Conservation (phyloP, 495 filamentous ascomycete genomes). For the Penicillium bialowiezense region DNA sequence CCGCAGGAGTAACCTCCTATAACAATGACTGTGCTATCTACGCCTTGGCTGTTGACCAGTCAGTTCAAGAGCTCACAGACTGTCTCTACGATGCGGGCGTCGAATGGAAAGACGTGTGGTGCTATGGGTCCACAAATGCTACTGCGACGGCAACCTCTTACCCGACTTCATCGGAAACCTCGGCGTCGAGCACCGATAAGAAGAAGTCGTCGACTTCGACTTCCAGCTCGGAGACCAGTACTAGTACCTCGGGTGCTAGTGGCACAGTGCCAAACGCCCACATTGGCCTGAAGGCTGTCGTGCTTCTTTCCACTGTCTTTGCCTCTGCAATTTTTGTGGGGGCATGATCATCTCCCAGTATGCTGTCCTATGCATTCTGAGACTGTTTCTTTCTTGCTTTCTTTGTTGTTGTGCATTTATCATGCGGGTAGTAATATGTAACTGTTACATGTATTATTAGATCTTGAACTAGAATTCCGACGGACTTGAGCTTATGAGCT, state of each 20-base stretch:
- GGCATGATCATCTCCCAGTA: background rate
- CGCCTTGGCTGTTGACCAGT: constrained; percentile 15
- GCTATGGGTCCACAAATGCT: constrained; percentile 22
- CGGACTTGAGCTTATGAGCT: background rate
- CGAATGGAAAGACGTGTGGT: constrained; percentile 29
- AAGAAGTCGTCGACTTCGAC: background rate
- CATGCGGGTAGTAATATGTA: background rate
- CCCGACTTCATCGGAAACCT: constrained; percentile 4
- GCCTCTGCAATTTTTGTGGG: background rate
- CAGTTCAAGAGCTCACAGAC: constrained; percentile 21
- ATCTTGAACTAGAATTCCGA: background rate
- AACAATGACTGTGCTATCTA: constrained; percentile 10
- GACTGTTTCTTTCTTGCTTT: no score
- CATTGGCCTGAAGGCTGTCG: background rate
- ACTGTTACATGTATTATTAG: background rate
- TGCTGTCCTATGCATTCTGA: background rate
- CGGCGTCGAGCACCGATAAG: background rate
- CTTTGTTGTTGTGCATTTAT: background rate
- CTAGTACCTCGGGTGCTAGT: background rate
- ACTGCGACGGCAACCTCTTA: constrained; percentile 27
- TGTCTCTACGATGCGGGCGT: constrained; percentile 27
- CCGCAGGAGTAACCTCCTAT: constrained; percentile 8
- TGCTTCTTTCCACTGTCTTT: constrained; percentile 2
- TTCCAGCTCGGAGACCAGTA: background rate
- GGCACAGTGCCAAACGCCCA: background rate